Conservation (phyloP, 208 protist species). For the Trypanosoma lewisi region DNA sequence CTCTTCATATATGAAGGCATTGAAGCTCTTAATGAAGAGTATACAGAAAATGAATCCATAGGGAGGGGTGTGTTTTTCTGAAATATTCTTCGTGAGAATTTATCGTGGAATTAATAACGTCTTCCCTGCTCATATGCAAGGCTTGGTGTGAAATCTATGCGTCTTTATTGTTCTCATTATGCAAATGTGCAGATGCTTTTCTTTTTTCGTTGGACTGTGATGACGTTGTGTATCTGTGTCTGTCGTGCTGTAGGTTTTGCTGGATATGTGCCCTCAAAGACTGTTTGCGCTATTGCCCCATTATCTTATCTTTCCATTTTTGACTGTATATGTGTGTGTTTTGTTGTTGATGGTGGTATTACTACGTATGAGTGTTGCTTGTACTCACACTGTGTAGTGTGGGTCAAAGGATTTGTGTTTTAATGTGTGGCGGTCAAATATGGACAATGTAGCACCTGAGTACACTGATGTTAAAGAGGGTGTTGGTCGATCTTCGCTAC, state of each 20-base stretch:
- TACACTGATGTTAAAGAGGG: neutral
- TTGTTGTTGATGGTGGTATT: conserved; percentile 1
- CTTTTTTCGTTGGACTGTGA: neutral
- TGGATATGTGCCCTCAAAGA: neutral
- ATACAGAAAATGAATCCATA: too few species aligned
- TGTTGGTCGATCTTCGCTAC: neutral
- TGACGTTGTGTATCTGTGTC: too few species aligned
- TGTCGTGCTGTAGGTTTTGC: too few species aligned
- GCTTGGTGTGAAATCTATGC: too few species aligned
- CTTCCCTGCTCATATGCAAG: too few species aligned
- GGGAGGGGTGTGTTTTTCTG: too few species aligned
- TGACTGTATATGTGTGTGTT: neutral
- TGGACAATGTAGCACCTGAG: neutral
- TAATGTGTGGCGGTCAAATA: neutral
- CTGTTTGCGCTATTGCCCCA: neutral
- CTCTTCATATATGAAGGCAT: too few species aligned
- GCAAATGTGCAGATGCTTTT: too few species aligned
- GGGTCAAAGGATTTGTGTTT: neutral
- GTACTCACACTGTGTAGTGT: neutral
- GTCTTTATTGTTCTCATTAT: too few species aligned
- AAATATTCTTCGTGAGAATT: too few species aligned
- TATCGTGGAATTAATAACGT: too few species aligned
- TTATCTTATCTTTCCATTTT: neutral
- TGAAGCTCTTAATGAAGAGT: too few species aligned
- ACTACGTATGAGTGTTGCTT: neutral